phyloP scores from a whole-genome alignment of 805 yeast genomes.

The Torulaspora franciscae region DNA sequence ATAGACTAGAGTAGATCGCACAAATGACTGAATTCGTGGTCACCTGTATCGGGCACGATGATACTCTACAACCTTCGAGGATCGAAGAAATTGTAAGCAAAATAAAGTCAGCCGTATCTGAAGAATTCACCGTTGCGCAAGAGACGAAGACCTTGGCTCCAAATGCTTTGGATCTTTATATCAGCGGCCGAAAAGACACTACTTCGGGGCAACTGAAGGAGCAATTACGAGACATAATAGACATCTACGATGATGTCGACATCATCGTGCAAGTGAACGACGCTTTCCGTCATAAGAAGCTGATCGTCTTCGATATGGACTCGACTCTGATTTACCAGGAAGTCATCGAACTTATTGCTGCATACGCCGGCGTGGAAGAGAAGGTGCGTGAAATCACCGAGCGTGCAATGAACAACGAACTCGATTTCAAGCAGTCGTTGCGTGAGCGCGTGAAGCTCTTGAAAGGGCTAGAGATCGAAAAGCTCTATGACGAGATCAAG shows the following conservation, averaged over 20 bases:
- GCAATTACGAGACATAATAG: constrained; percentile 2
- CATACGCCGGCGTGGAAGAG: constrained; percentile 83
- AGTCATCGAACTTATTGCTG: constrained; percentile 93
- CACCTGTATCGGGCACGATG: constrained; percentile 18
- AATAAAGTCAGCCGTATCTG: constrained; percentile 3
- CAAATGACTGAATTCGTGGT: constrained; percentile 13
- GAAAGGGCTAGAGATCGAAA: constrained; percentile 68
- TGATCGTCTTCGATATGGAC: constrained; percentile 95
- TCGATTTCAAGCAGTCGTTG: constrained; percentile 82
- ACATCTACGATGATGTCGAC: constrained; percentile 18
- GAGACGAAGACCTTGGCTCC: constrained; percentile 12
- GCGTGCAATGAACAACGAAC: constrained; percentile 94
- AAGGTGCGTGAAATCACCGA: constrained; percentile 86
- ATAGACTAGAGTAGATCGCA: neutral
- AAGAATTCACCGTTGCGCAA: constrained; percentile 3
- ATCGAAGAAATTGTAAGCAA: constrained; percentile 1
- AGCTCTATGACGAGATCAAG: constrained; percentile 76
- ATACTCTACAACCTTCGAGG: constrained; percentile 3
- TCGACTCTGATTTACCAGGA: constrained; percentile 94
- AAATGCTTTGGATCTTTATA: constrained; percentile 19
- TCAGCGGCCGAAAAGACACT: neutral
- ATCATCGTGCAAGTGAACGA: constrained; percentile 23
- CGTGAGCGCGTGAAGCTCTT: constrained; percentile 70
- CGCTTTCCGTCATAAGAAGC: constrained; percentile 35
- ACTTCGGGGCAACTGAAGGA: constrained; percentile 7